Evolutionary conservation across 345 rosid species (phyloP).

Genomic region (Eucalyptus urophylla): DNA sequence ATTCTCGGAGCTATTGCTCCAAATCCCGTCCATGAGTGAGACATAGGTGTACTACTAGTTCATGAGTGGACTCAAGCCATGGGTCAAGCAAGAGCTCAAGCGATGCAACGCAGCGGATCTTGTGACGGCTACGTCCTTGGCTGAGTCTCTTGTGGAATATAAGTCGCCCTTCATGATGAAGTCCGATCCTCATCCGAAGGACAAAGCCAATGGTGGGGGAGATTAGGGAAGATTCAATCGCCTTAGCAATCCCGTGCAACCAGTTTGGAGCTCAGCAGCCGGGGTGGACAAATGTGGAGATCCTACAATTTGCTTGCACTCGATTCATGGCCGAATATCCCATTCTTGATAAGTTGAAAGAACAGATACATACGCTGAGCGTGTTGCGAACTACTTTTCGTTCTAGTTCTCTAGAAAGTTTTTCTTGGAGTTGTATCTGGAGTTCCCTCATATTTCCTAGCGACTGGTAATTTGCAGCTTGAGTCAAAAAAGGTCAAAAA

Average conservation of each 20-base stretch:
- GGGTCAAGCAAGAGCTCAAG: no score
- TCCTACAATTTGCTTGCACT: constrained; percentile 67
- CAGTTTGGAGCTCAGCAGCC: constrained; percentile 90
- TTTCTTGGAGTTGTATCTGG: background rate
- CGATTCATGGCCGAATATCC: constrained; percentile 90
- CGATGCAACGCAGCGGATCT: no score
- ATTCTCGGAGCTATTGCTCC: no score
- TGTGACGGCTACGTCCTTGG: no score
- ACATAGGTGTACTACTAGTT: no score
- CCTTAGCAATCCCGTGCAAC: constrained; percentile 84
- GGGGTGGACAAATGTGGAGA: constrained; percentile 55
- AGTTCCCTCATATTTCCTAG: background rate
- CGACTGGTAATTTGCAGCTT: background rate
- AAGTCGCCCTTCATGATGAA: no score
- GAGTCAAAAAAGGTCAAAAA: background rate
- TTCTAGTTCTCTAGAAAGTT: background rate
- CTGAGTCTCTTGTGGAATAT: no score
- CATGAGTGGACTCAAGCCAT: no score
- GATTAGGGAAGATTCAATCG: no score
- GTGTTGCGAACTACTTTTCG: background rate
- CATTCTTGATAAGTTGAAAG: constrained; percentile 64
- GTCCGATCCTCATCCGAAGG: no score
- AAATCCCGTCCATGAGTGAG: no score
- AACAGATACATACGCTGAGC: background rate
- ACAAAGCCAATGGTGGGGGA: no score